A percentile compares a stretch with the other conserved stretches of the same genome.
Evolutionary conservation across 495 filamentous ascomycete species (phyloP).

Genomic region (Oidiodendron maius): DNA sequence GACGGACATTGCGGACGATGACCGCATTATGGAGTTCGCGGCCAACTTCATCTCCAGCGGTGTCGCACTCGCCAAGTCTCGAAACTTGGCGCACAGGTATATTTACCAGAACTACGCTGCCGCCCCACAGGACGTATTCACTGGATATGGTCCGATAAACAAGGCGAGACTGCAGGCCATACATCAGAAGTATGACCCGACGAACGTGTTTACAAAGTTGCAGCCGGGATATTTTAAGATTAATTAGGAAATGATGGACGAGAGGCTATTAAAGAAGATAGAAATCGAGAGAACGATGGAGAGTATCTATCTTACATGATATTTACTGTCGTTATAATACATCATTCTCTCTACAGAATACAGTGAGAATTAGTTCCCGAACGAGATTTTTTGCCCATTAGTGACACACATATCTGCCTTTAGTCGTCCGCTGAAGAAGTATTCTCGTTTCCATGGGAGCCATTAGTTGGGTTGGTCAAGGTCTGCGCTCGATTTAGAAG

Average conservation of each 20-base stretch:
- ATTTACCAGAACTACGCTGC: constrained; percentile 36
- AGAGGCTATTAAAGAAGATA: no score
- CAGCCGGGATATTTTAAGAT: constrained; percentile 34
- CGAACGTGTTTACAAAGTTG: constrained; percentile 31
- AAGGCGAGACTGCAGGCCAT: constrained; percentile 23
- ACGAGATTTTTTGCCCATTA: no score
- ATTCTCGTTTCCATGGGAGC: no score
- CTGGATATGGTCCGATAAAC: constrained; percentile 34
- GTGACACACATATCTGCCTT: no score
- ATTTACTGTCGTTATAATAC: no score
- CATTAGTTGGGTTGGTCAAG: no score
- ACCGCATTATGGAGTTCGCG: background rate
- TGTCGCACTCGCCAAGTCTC: background rate
- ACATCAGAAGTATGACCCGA: constrained; percentile 36
- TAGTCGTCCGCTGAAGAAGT: no score
- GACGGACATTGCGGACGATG: background rate
- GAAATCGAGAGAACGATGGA: no score
- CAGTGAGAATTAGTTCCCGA: no score
- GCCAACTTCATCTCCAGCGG: background rate
- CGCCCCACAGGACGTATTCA: constrained; percentile 33
- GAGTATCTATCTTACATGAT: no score
- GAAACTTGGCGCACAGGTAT: background rate
- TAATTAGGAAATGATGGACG: constrained; percentile 2
- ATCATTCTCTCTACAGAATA: no score
- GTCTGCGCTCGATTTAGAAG: no score